A percentile compares a stretch with the other conserved stretches of the same genome.
Conservation (phyloP, 768 basidiomycete genomes). For the Podaxis pistillaris region DNA sequence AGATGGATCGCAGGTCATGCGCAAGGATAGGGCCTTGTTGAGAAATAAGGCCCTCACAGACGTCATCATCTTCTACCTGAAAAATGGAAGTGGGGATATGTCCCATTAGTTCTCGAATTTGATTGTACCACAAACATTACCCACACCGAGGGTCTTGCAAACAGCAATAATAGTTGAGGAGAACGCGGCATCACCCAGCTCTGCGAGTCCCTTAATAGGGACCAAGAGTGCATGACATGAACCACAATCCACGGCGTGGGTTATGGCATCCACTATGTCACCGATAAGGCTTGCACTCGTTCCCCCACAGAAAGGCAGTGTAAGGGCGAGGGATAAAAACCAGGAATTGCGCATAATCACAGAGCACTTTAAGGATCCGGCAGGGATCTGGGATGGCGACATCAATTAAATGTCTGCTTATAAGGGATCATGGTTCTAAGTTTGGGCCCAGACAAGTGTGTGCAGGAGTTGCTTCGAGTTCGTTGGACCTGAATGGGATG, state of each 20-base stretch:
- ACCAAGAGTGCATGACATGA: slow-evolving; percentile 51
- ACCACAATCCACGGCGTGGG: slow-evolving; percentile 45
- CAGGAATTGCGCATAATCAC: not conserved
- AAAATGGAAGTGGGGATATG: not conserved
- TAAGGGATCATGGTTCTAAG: no score
- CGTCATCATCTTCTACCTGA: slow-evolving; percentile 54
- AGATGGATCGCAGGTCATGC: slow-evolving; percentile 51
- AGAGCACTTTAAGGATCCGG: not conserved
- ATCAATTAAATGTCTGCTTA: no score
- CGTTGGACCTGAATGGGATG: not conserved
- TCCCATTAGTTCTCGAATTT: not conserved
- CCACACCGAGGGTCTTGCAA: slow-evolving; percentile 42
- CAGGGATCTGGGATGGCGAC: no score
- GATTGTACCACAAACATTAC: slow-evolving; percentile 2
- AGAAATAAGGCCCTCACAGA: slow-evolving; percentile 50
- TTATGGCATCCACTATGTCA: slow-evolving; percentile 41
- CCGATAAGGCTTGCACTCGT: slow-evolving; percentile 32
- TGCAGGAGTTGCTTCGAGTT: not conserved
- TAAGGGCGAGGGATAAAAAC: not conserved
- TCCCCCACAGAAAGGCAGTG: not conserved
- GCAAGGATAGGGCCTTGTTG: slow-evolving; percentile 59
- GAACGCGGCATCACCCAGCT: slow-evolving; percentile 48
- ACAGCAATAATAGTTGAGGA: slow-evolving; percentile 39
- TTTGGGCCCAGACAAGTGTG: not conserved
- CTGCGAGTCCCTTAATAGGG: slow-evolving; percentile 44